Conservation (phyloP, 345 rosid species). For the Pistacia atlantica region DNA sequence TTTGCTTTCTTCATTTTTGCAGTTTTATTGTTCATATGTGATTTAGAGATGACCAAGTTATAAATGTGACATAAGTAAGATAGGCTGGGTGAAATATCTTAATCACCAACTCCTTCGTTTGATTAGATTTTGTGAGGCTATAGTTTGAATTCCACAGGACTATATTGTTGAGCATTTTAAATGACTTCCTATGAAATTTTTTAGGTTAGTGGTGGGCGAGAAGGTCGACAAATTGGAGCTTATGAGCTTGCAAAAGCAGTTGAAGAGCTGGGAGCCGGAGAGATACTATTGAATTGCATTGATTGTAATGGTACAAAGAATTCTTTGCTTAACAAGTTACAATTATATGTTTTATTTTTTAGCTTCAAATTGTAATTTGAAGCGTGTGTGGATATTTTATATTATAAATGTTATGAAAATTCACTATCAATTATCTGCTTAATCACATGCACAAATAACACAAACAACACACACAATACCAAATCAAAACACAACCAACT, state of each 20-base stretch:
- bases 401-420: background rate
- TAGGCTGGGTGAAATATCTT: background rate
- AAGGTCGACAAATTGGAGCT: conserved; percentile 96
- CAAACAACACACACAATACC: too few species aligned
- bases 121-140: background rate
- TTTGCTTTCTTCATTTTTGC: conserved; percentile 9
- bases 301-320: conserved; percentile 80
- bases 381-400: background rate
- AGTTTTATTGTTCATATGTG: background rate
- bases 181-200: conserved; percentile 10
- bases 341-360: background rate
- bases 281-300: conserved; percentile 90
- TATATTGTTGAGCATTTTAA: conserved; percentile 11
- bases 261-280: conserved; percentile 97
- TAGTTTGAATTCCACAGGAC: background rate
- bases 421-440: too few species aligned
- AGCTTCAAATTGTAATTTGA: conserved; percentile 1
- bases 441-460: too few species aligned
- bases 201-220: conserved; percentile 96
- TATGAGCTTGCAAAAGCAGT: conserved; percentile 97
- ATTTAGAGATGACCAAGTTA: background rate
- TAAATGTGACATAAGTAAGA: background rate
- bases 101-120: background rate
- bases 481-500: too few species aligned
- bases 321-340: background rate